Evolutionary conservation across 2,329 filamentous ascomycete species (phyloP).

Genomic region (Rutstroemia sp.): DNA sequence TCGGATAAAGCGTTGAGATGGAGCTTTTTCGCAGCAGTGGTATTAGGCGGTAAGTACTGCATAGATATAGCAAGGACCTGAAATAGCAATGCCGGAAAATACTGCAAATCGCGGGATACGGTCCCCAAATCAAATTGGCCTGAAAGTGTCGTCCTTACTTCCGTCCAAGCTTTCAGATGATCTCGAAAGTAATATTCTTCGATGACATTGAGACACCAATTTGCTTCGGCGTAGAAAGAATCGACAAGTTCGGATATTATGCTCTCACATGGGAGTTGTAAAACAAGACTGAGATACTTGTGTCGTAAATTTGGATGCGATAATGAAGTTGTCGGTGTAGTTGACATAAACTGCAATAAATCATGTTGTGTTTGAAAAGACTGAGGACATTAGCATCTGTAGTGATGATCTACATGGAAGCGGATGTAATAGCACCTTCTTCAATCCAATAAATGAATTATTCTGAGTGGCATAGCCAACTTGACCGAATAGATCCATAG

Average conservation of each 20-base stretch:
- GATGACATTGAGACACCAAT: constrained; percentile 8
- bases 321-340: not conserved
- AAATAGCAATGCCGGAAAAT: constrained; percentile 13
- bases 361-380: constrained; percentile 14
- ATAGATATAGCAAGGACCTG: constrained; percentile 12
- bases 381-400: constrained; percentile 34
- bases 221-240: constrained; percentile 6
- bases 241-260: constrained; percentile 5
- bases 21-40: not conserved
- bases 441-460: constrained; percentile 17
- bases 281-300: constrained; percentile 1
- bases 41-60: constrained; percentile 8
- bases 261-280: constrained; percentile 2
- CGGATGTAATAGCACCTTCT: not conserved
- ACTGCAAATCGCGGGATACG: constrained; percentile 10
- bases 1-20: not conserved
- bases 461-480: not conserved
- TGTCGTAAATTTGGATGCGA: constrained; percentile 5
- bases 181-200: constrained; percentile 9
- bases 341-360: constrained; percentile 32
- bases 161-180: constrained; percentile 4
- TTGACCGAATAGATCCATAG: not conserved
- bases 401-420: constrained; percentile 25
- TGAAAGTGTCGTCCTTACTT: not conserved
- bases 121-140: not conserved